Conservation (phyloP, 2,329 filamentous ascomycete species). For the Sporothrix mexicana region DNA sequence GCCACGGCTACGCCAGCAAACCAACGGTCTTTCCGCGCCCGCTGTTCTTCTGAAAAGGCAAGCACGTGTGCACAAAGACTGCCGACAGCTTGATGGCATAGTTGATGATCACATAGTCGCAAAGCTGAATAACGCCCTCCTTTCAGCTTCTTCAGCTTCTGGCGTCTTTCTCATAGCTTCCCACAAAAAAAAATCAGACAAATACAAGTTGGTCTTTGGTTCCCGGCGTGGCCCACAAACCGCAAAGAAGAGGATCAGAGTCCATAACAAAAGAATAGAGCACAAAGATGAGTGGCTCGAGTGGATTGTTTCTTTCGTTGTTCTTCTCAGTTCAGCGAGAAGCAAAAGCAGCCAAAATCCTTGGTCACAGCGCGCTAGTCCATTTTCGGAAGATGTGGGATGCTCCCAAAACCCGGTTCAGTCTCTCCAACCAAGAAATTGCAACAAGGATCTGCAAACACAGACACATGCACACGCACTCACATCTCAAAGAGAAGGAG, state of each 20-base stretch:
- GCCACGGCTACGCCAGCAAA: background rate
- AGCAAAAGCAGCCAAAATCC: constrained; percentile 11
- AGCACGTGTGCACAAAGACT: constrained; percentile 3
- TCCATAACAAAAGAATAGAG: background rate
- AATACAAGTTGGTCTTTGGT: background rate
- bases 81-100: too few relatives aligned
- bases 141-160: constrained; percentile 2
- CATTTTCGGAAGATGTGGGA: background rate
- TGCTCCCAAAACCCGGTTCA: background rate
- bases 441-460: background rate
- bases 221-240: background rate
- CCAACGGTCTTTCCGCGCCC: background rate
- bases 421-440: background rate
- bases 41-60: background rate
- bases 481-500: background rate
- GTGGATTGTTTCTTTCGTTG: background rate
- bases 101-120: background rate
- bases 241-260: constrained; percentile 8
- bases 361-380: constrained; percentile 7
- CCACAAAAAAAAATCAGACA: background rate
- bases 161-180: background rate
- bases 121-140: constrained; percentile 28
- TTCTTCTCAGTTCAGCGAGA: background rate
- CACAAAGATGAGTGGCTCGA: background rate
- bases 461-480: too few relatives aligned